Conservation (phyloP, 768 basidiomycete species). For the Trametes meyenii region DNA sequence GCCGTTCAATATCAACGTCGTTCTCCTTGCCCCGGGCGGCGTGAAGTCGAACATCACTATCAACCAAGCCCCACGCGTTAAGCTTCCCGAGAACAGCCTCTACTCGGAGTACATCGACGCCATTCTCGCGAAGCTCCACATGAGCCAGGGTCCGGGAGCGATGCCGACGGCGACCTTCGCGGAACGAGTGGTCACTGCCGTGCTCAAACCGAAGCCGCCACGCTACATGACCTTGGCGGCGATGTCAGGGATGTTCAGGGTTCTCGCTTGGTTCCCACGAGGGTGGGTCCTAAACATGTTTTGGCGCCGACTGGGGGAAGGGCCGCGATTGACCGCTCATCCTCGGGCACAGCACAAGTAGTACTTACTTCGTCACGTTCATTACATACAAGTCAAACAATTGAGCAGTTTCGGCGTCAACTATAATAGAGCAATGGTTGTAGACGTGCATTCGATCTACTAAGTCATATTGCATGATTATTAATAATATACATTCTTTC, state of each 20-base stretch:
- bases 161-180: slow-evolving; percentile 25
- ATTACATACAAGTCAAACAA: no score
- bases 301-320: slow-evolving; percentile 20
- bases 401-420: no score
- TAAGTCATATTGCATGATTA: background rate
- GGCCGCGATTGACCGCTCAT: background rate
- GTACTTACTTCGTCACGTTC: no score
- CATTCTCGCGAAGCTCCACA: slow-evolving; percentile 56
- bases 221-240: slow-evolving; percentile 22
- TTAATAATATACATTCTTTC: background rate
- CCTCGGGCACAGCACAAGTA: background rate
- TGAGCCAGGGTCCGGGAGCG: slow-evolving; percentile 45
- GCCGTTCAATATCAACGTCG: slow-evolving; percentile 69
- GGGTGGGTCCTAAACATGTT: slow-evolving; percentile 21
- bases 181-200: slow-evolving; percentile 14
- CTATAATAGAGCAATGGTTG: no score
- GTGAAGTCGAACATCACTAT: slow-evolving; percentile 65
- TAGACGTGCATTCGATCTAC: no score
- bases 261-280: slow-evolving; percentile 29
- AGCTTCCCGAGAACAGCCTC: slow-evolving; percentile 53
- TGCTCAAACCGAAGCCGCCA: slow-evolving; percentile 17
- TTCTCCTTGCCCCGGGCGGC: slow-evolving; percentile 69
- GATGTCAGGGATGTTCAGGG: slow-evolving; percentile 7
- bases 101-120: slow-evolving; percentile 56
- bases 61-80: slow-evolving; percentile 49